phyloP scores from a whole-genome alignment of 1,284 basidiomycete species.

The Anthracocystis panici-leucophaei region DNA sequence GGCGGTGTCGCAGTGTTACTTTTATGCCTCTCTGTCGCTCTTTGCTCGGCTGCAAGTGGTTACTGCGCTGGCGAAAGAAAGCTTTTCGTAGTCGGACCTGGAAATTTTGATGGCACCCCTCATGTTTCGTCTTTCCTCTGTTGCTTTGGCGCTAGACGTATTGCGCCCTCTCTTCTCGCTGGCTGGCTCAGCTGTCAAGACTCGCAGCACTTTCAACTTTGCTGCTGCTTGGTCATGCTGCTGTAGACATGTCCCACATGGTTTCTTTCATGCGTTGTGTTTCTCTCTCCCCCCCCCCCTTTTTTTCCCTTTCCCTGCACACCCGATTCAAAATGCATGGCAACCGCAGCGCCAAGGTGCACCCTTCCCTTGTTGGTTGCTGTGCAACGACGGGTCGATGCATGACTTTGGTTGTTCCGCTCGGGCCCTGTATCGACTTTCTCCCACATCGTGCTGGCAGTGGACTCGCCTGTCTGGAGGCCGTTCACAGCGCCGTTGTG shows the following conservation, averaged over 20 bases:
- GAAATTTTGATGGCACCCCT: not conserved
- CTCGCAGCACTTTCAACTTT: not conserved
- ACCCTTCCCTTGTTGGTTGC: not conserved
- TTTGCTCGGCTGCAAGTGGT: too few species aligned
- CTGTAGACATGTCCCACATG: not conserved
- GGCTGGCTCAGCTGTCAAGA: conserved; percentile 6
- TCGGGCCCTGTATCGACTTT: too few species aligned
- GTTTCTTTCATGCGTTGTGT: not conserved
- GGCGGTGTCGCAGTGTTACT: too few species aligned
- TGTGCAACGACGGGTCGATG: not conserved
- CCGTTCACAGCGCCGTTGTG: too few species aligned
- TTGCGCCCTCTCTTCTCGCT: not conserved
- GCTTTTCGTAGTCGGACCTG: not conserved
- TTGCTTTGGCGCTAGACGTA: not conserved
- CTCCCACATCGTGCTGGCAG: too few species aligned
- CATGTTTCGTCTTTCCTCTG: not conserved
- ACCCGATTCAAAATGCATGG: not conserved
- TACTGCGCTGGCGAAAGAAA: not conserved
- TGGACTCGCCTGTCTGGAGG: too few species aligned
- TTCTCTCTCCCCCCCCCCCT: not conserved
- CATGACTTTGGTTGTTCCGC: too few species aligned
- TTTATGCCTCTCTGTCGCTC: too few species aligned
- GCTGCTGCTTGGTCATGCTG: not conserved
- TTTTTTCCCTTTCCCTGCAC: not conserved
- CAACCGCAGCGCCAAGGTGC: not conserved